A percentile compares a stretch with the other conserved stretches of the same genome.
Conservation (phyloP, 805 yeast genomes). For the Martiniozyma abietophila region DNA sequence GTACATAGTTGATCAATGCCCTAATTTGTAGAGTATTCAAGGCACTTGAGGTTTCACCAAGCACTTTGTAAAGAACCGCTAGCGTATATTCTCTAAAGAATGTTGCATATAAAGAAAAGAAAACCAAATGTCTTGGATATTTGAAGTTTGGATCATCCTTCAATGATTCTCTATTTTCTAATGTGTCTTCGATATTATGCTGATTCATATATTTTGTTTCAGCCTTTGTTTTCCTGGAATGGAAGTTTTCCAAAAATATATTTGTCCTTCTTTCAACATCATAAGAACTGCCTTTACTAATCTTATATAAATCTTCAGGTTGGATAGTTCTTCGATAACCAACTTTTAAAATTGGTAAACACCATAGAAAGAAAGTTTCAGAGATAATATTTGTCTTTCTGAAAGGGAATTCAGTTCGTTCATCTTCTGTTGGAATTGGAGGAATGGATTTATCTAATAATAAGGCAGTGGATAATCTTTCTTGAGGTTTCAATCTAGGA, state of each 20-base stretch:
- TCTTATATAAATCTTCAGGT: constrained; percentile 50
- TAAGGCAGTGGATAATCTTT: constrained; percentile 27
- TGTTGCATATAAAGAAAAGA: constrained; percentile 39
- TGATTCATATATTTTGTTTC: constrained; percentile 25
- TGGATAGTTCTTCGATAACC: constrained; percentile 68
- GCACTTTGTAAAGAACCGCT: constrained; percentile 32
- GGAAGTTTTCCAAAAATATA: constrained; percentile 29
- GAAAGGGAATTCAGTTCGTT: constrained; percentile 39
- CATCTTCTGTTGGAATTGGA: constrained; percentile 42
- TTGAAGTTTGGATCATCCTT: constrained; percentile 30
- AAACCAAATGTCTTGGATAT: constrained; percentile 37
- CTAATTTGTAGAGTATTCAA: constrained; percentile 60
- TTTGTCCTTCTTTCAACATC: constrained; percentile 32
- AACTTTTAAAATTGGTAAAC: constrained; percentile 48
- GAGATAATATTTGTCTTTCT: constrained; percentile 32
- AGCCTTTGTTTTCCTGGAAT: constrained; percentile 23
- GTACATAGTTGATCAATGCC: constrained; percentile 57
- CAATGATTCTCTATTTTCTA: constrained; percentile 26
- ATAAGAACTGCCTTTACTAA: constrained; percentile 30
- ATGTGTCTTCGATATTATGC: constrained; percentile 24
- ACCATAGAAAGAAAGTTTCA: constrained; percentile 54
- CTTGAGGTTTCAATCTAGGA: constrained; percentile 25
- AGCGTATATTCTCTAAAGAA: constrained; percentile 36
- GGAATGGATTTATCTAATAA: constrained; percentile 33
- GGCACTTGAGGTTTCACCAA: constrained; percentile 41